A percentile compares a stretch with the other conserved stretches of the same genome.
Conservation (phyloP, 306 rosid genomes). For the Dryas drummondii region DNA sequence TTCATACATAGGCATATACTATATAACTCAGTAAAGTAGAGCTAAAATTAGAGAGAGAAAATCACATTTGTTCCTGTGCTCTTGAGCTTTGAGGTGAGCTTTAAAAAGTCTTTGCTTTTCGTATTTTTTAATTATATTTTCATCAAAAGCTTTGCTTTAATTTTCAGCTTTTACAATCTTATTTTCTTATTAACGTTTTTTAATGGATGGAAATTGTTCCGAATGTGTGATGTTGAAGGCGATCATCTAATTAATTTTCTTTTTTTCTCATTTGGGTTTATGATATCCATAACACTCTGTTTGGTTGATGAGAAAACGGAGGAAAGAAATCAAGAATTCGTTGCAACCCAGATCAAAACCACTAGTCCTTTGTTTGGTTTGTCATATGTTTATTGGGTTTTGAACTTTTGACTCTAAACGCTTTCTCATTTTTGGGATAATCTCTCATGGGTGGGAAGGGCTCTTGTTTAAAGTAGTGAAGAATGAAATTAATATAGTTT, state of each 20-base stretch:
- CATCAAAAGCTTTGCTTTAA: not conserved
- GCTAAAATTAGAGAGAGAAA: not conserved
- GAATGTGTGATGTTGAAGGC: not conserved
- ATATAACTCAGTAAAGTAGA: not conserved
- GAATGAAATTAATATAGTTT: too few species aligned
- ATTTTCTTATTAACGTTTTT: too few species aligned
- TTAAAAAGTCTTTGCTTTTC: not conserved
- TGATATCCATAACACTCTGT: not conserved
- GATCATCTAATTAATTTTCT: not conserved
- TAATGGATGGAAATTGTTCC: too few species aligned
- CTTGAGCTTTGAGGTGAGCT: constrained; percentile 4
- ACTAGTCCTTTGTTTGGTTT: too few species aligned
- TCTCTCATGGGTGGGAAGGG: too few species aligned
- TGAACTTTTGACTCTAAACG: too few species aligned
- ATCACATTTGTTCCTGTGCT: not conserved
- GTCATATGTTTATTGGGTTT: not conserved
- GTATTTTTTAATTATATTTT: too few species aligned
- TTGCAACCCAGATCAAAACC: not conserved
- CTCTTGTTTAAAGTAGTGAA: too few species aligned
- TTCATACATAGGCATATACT: too few species aligned
- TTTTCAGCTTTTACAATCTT: not conserved
- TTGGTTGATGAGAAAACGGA: not conserved
- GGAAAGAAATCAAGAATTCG: too few species aligned
- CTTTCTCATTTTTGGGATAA: too few species aligned
- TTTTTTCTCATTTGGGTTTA: not conserved